Evolutionary conservation across 805 yeast species (phyloP), one percentile per base, ranked within the genome.

Genomic region (Blastobotrys americana): DNA sequence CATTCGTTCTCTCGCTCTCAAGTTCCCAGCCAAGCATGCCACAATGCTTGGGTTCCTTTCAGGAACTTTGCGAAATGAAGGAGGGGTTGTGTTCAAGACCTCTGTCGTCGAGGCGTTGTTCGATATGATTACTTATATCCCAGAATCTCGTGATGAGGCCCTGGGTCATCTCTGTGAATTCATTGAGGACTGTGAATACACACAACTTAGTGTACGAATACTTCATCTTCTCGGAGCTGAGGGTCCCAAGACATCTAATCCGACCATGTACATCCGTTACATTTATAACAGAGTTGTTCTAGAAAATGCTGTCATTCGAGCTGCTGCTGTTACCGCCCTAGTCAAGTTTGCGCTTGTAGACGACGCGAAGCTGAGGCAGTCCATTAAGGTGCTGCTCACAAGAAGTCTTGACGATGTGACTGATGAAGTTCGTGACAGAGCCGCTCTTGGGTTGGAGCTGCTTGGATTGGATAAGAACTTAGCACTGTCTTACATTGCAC

Each of bases 341-440:
- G 80, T 96, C 23, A 88, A 89, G 66, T 93, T 90, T 69, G 95
- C 94, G 4, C 69, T 85, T 46, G 76, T 81, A 35, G 70, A 73
- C 41, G 94, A 88, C 53, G 76, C 74, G 13, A 71, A 74, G 21
- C 76, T 89, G 50, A 69, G 76, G 44, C 72, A 74, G 50, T 82
- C 88, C 44, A 84, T 90, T 55, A 73, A 74, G 54, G 82, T 84
- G 48, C 73, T 93, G 55, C 74, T 93, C 55, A 73, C 74, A 48
- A 80, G 97, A 68, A 87, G 95, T 54, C 75, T 88, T 43, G 84
- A 77, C 53, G 98, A 90, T 65, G 76, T 73, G 37, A 96, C 90
- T 63, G 98, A 90, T 66, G 98, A 90, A 67, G 98, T 93, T 27
- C 86, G 98, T 71, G 98, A 90, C 63, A 81, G 98, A 63, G 97